Evolutionary conservation across 345 rosid species (phyloP).

Genomic region (Theobroma cacao): DNA sequence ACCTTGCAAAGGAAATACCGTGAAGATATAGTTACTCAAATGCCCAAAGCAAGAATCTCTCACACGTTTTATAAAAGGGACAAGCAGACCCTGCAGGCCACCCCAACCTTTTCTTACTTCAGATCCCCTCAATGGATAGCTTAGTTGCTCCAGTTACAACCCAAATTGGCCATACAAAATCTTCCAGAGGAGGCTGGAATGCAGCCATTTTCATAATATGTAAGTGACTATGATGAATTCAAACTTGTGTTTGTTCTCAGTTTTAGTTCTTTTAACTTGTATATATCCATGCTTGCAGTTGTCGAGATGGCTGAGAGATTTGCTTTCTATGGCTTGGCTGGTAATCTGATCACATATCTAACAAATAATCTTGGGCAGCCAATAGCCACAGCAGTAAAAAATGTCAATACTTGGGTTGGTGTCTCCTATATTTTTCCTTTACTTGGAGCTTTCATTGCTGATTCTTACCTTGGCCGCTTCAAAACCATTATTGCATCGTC

Average conservation of each 20-base stretch:
- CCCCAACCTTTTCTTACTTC: neutral
- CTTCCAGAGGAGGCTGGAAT: slow-evolving; percentile 65
- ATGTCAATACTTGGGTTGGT: slow-evolving; percentile 74
- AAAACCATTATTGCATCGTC: slow-evolving; percentile 67
- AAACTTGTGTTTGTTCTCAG: neutral
- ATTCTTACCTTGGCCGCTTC: slow-evolving; percentile 80
- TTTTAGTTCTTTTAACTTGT: neutral
- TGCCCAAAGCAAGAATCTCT: too few species aligned
- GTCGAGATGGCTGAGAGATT: slow-evolving; percentile 79
- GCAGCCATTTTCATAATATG: slow-evolving; percentile 78
- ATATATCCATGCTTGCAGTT: slow-evolving; percentile 28
- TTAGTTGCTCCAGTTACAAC: slow-evolving; percentile 14
- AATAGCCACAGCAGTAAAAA: slow-evolving; percentile 55
- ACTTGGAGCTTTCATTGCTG: slow-evolving; percentile 68
- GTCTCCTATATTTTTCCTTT: slow-evolving; percentile 68
- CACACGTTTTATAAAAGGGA: too few species aligned
- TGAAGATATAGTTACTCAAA: too few species aligned
- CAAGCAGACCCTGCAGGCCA: too few species aligned
- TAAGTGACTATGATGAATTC: slow-evolving; percentile 21
- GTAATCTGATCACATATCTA: slow-evolving; percentile 70
- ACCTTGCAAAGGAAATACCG: too few species aligned
- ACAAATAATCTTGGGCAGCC: slow-evolving; percentile 55
- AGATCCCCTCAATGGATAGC: slow-evolving; percentile 18
- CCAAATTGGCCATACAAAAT: slow-evolving; percentile 1
- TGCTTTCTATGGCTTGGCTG: slow-evolving; percentile 67